Percentiles rank a stretch among this genome's conserved stretches.
Evolutionary conservation across 2,329 filamentous ascomycete species (phyloP).

Genomic region (Biscogniauxia sp.): DNA sequence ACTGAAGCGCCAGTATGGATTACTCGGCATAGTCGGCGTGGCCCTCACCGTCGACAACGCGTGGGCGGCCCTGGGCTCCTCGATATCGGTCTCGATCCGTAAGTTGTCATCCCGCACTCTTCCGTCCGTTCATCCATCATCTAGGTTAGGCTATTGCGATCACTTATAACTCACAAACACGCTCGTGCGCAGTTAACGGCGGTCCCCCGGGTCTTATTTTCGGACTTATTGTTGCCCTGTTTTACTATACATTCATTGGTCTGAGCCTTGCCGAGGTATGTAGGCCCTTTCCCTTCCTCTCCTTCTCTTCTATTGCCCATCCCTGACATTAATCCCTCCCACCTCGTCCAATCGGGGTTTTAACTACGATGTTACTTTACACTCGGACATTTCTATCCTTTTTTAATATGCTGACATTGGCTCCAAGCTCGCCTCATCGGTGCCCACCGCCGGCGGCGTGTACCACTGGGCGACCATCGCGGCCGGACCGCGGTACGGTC

Average conservation of each 20-base stretch:
- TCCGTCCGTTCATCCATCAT: neutral
- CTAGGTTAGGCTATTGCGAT: constrained; percentile 2
- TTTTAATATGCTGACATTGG: no score
- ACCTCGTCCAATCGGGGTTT: neutral
- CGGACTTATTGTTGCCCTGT: constrained; percentile 41
- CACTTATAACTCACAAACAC: constrained; percentile 1
- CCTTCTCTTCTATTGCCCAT: neutral
- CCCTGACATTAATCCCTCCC: neutral
- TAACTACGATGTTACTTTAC: no score
- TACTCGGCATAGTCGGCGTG: constrained; percentile 57
- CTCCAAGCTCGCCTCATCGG: constrained; percentile 54
- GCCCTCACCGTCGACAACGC: constrained; percentile 64
- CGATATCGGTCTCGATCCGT: constrained; percentile 53
- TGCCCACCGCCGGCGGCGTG: constrained; percentile 58
- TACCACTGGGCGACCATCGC: constrained; percentile 62
- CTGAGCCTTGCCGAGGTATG: constrained; percentile 41
- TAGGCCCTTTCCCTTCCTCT: neutral
- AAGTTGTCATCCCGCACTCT: constrained; percentile 19
- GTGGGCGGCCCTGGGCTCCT: constrained; percentile 63
- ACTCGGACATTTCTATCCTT: constrained; percentile 4
- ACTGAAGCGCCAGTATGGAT: constrained; percentile 59
- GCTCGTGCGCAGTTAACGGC: constrained; percentile 35
- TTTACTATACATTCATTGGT: constrained; percentile 44
- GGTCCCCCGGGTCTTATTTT: constrained; percentile 43
- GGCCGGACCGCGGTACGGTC: constrained; percentile 52